These are phyloP conservation scores for Yamadazyma atmosphaerica DNA, from an alignment of 1,139 yeast genomes.

Conservation along the genomic window DNA sequence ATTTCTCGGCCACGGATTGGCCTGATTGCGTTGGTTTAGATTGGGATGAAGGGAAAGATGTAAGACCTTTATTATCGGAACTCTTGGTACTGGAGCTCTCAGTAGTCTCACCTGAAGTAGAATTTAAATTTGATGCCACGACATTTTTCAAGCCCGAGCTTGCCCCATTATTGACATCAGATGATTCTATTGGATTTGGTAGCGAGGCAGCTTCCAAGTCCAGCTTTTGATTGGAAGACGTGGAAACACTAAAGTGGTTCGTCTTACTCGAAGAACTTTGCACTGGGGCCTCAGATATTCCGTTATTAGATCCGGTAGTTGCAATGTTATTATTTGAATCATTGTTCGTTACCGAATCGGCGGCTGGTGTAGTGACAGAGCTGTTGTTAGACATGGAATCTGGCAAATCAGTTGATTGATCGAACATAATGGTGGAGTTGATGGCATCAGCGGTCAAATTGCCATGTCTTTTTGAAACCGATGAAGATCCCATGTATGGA, in stretches of 20 bases:
- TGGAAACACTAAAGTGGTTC: neutral
- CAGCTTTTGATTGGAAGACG: neutral
- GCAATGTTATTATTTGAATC: neutral
- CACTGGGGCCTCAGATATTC: neutral
- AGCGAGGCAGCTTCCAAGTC: neutral
- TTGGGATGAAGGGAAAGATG: neutral
- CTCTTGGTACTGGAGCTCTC: neutral
- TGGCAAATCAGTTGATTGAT: conserved; percentile 23
- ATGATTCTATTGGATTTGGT: neutral
- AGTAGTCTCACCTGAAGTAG: neutral
- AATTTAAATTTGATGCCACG: neutral
- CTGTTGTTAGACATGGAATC: conserved; percentile 14
- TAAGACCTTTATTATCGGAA: neutral
- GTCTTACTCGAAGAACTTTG: neutral
- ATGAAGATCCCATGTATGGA: conserved; percentile 37
- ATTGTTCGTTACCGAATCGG: conserved; percentile 12
- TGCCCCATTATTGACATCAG: neutral
- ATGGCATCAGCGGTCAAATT: conserved; percentile 37
- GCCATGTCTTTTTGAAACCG: conserved; percentile 14
- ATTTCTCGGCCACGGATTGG: no score
- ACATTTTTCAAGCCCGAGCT: neutral
- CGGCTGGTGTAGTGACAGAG: conserved; percentile 17
- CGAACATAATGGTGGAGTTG: conserved; percentile 35
- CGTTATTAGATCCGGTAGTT: neutral
- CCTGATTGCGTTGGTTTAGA: no score